Evolutionary conservation across 148 eudicot genomes (phyloP).

Genomic region (Heliamphora exappendiculata): DNA sequence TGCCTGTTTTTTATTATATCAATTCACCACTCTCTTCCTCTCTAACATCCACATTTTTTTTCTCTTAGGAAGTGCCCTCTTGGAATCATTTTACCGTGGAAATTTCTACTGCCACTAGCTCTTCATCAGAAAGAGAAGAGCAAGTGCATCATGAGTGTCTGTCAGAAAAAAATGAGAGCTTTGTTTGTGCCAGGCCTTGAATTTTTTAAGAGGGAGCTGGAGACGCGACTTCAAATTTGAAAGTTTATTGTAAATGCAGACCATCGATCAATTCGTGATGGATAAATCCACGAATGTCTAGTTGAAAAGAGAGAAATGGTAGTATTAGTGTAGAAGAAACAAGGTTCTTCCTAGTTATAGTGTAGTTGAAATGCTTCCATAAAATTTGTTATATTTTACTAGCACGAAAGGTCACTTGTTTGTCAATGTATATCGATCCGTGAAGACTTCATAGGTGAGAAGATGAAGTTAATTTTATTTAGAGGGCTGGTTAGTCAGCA

Average conservation of each 20-base stretch:
- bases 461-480: no score
- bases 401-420: background rate
- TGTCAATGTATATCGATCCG: background rate
- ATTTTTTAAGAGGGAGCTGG: background rate
- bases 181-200: background rate
- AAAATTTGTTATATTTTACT: background rate
- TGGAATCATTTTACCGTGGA: background rate
- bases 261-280: background rate
- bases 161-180: background rate
- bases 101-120: background rate
- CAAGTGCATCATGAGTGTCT: background rate
- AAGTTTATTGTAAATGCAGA: background rate
- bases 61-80: slow-evolving; percentile 1
- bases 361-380: background rate
- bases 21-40: no score
- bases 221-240: slow-evolving; percentile 5
- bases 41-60: background rate
- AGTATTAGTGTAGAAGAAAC: background rate
- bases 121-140: background rate
- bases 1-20: no score
- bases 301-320: background rate
- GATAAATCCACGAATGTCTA: background rate
- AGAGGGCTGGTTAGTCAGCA: no score
- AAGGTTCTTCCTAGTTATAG: background rate
- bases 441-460: no score